A percentile compares a stretch with the other conserved stretches of the same genome.
Conservation (phyloP, 2,329 filamentous ascomycete genomes). For the Rosellinia necatrix region DNA sequence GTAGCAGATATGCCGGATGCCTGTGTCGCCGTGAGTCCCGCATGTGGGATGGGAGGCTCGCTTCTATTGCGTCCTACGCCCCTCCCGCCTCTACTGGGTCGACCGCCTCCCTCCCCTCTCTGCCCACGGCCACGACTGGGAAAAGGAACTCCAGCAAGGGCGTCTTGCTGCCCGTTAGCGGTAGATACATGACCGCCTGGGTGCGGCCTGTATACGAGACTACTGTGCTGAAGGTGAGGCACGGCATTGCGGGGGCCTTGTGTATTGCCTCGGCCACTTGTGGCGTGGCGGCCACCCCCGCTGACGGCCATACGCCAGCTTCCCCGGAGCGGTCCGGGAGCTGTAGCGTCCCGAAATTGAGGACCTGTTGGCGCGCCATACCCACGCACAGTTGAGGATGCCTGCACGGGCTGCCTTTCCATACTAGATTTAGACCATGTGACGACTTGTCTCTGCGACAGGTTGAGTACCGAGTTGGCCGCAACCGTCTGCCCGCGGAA, state of each 20-base stretch:
- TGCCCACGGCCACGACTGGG: constrained; percentile 36
- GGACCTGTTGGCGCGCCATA: constrained; percentile 49
- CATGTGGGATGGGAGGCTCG: not conserved
- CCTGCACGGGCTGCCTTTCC: constrained; percentile 56
- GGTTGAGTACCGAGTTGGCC: constrained; percentile 84
- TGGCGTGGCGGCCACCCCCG: constrained; percentile 47
- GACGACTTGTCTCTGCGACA: constrained; percentile 80
- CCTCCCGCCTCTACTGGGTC: constrained; percentile 29
- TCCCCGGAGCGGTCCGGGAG: constrained; percentile 59
- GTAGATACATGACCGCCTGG: constrained; percentile 32
- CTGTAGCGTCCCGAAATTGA: constrained; percentile 64
- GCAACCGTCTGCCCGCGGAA: constrained; percentile 95
- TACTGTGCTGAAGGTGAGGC: constrained; percentile 56
- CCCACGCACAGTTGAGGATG: constrained; percentile 44
- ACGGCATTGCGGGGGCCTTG: constrained; percentile 40
- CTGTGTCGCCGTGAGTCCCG: not conserved
- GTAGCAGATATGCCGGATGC: not conserved
- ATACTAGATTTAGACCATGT: constrained; percentile 64
- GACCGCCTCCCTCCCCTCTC: constrained; percentile 26
- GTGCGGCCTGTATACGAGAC: constrained; percentile 54
- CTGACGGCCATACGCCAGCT: constrained; percentile 62
- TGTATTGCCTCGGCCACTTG: constrained; percentile 44
- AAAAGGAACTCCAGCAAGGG: constrained; percentile 29
- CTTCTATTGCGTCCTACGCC: constrained; percentile 8
- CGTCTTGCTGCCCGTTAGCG: constrained; percentile 18